A percentile compares a stretch with the other conserved stretches of the same genome.
phyloP scores from a whole-genome alignment of 2,329 filamentous ascomycete species.

The Alternaria solani region DNA sequence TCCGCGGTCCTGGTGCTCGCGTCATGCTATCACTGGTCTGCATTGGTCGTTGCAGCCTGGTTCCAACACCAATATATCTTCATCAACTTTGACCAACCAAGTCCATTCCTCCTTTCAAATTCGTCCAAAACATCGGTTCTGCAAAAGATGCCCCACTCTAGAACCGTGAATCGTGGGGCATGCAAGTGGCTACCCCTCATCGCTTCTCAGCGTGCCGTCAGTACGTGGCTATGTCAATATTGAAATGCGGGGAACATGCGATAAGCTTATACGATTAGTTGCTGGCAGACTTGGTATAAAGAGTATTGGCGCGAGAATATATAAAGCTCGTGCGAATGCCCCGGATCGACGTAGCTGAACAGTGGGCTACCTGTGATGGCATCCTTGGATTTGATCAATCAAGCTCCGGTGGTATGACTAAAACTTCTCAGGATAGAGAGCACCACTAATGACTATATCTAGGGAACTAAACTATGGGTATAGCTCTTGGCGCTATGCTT shows the following conservation, averaged over 20 bases:
- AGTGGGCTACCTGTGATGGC: constrained; percentile 3
- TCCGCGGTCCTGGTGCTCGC: neutral
- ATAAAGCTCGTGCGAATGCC: neutral
- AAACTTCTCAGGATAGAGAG: neutral
- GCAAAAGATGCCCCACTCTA: neutral
- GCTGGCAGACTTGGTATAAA: neutral
- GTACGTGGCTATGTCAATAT: neutral
- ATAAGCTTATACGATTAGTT: neutral
- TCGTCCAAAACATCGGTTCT: neutral
- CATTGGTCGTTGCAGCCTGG: neutral
- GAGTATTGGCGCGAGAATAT: neutral
- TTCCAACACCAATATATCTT: neutral
- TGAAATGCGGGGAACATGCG: neutral
- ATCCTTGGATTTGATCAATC: constrained; percentile 28
- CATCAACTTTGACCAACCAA: neutral
- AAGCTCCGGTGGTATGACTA: constrained; percentile 25
- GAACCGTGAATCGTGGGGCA: neutral
- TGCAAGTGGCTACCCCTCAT: neutral
- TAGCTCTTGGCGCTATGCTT: neutral
- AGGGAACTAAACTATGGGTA: constrained; percentile 51
- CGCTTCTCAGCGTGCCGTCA: neutral
- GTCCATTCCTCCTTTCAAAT: neutral
- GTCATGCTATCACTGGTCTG: neutral
- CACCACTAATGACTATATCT: neutral
- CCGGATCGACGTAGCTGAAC: neutral